Conservation (phyloP, 2,329 filamentous ascomycete genomes). For the Aspergillus tanneri region DNA sequence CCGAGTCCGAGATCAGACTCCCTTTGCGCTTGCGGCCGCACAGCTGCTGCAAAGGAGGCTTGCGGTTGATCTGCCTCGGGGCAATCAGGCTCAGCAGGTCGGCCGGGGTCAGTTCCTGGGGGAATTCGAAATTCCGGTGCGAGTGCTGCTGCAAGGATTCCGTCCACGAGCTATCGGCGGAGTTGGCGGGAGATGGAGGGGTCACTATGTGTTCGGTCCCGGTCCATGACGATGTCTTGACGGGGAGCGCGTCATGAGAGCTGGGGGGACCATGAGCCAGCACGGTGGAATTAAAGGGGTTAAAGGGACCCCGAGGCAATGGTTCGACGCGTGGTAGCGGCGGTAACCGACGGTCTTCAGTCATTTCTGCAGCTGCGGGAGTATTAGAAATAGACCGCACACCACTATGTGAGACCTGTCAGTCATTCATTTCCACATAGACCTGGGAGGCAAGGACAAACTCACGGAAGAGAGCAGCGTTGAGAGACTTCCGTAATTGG, state of each 20-base stretch:
- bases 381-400: constrained; percentile 26
- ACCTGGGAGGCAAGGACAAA: constrained; percentile 3
- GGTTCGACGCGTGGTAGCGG: constrained; percentile 40
- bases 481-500: constrained; percentile 29
- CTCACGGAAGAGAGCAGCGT: constrained; percentile 41
- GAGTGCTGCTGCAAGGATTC: constrained; percentile 33
- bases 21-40: constrained; percentile 43
- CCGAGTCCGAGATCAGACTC: constrained; percentile 33
- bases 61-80: constrained; percentile 40
- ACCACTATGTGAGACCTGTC: constrained; percentile 16
- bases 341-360: constrained; percentile 38
- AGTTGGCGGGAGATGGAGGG: constrained; percentile 41
- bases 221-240: constrained; percentile 33
- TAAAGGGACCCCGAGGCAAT: constrained; percentile 40
- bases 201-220: constrained; percentile 30
- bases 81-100: constrained; percentile 38
- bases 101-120: constrained; percentile 32
- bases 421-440: constrained; percentile 8
- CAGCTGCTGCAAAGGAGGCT: constrained; percentile 40
- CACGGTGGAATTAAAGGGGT: constrained; percentile 32
- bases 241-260: constrained; percentile 35
- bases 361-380: constrained; percentile 27
- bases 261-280: constrained; percentile 35
- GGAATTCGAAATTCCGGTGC: constrained; percentile 35
- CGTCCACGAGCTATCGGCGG: constrained; percentile 38